Evolutionary conservation across 2,329 filamentous ascomycete species (phyloP), one percentile per base, ranked within the genome.

Genomic region (Phoma herbarum): DNA sequence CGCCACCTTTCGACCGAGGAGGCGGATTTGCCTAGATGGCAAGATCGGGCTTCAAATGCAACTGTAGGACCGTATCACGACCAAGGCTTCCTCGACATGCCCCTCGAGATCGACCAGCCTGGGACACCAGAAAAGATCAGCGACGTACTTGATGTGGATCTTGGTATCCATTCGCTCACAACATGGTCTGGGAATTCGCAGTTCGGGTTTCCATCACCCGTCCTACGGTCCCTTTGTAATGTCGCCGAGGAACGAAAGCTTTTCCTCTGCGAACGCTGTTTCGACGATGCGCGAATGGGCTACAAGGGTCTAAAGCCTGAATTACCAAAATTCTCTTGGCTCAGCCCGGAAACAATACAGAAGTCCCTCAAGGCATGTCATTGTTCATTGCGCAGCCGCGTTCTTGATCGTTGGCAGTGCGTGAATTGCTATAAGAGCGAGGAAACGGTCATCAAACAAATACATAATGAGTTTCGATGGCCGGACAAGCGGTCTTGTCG

Each of bases 1-100:
- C 62, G 67, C 9, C 72, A 76, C 25, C 48, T 75, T 4, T 46
- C 51, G 4, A n/a, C 35, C 20, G 51, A 54, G 22, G 33, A 39
- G 7, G 16, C 12, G 14, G 4, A 20, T 2, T 4, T 46, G 14
- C 41, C 45, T 11, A 14, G 8, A 25, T 62, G 60, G 56, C 52
- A 18, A 18, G 33, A 62, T 18, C 43, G 52, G 28, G 35, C 44
- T 33, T 53, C 23, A 4, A 12, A 42, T 29, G 39, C 45, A 14
- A 11, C 41, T 20, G 31, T 45, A 20, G 52, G 59, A 6, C 64
- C 68, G 8, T 67, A 74, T 42, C 74, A 76, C 37, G 74, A 76
- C 26, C 65, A 70, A 61, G 74, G 74, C 3, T 70, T 66, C 22
- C 65, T 76, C 18, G 74, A 75, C 16, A 55, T 68, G 22, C 71